phyloP scores from a whole-genome alignment of 768 basidiomycete genomes.

The Dioszegia crocea region DNA sequence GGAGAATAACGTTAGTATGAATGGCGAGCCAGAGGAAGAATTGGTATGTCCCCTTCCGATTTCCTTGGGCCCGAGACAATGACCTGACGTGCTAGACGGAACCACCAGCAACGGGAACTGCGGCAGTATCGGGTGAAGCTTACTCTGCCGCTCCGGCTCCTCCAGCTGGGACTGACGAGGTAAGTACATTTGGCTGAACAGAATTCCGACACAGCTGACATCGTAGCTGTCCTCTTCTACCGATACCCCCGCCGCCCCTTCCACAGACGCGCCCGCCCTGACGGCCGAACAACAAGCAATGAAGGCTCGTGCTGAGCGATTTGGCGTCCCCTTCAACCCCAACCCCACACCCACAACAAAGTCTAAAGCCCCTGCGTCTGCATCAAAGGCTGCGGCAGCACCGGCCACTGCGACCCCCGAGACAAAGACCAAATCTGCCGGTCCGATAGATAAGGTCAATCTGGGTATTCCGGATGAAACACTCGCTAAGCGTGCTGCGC shows the following conservation, averaged over 20 bases:
- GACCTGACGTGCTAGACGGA: constrained; percentile 2
- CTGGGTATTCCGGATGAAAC: constrained; percentile 37
- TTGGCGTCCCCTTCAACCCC: constrained; percentile 46
- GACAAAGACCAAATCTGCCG: background rate
- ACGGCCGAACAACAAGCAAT: constrained; percentile 43
- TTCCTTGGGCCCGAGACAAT: background rate
- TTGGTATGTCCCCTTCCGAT: constrained; percentile 18
- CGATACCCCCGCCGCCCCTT: background rate
- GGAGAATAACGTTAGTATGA: constrained; percentile 26
- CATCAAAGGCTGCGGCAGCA: constrained; percentile 9
- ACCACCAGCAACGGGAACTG: no score
- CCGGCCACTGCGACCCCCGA: constrained; percentile 5
- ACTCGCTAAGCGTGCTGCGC: constrained; percentile 37
- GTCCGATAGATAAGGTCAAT: constrained; percentile 20
- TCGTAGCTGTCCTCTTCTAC: background rate
- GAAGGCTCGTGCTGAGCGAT: constrained; percentile 44
- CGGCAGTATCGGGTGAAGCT: background rate
- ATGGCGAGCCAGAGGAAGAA: constrained; percentile 26
- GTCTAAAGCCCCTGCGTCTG: constrained; percentile 1
- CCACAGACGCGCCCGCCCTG: constrained; percentile 7
- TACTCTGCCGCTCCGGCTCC: constrained; percentile 1
- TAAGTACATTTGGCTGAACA: no score
- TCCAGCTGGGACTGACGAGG: background rate
- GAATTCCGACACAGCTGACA: constrained; percentile 5
- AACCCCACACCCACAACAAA: constrained; percentile 24